Conservation (phyloP, 164 flowering plant genomes). For the Buxus sempervirens region DNA sequence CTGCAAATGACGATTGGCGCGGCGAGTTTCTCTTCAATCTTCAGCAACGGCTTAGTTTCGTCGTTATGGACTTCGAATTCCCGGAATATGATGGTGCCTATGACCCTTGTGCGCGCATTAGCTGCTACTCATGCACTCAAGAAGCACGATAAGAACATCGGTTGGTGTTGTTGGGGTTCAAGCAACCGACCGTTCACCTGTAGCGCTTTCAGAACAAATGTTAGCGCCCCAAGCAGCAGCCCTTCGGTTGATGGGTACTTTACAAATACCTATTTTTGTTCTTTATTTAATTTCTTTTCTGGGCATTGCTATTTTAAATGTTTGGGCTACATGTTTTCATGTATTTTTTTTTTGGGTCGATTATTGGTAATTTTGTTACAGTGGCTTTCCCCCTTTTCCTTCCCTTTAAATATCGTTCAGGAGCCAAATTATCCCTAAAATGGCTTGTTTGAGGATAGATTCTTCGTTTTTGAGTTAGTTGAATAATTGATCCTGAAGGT, state of each 20-base stretch:
- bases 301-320: neutral
- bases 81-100: slow-evolving; percentile 23
- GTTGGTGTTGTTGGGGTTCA: slow-evolving; percentile 10
- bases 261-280: neutral
- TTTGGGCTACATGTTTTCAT: neutral
- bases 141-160: slow-evolving; percentile 9
- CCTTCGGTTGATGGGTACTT: slow-evolving; percentile 29
- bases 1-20: slow-evolving; percentile 10
- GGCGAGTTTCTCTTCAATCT: slow-evolving; percentile 14
- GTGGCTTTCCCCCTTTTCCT: too few relatives aligned
- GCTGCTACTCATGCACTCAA: slow-evolving; percentile 18
- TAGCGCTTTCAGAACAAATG: slow-evolving; percentile 13
- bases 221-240: slow-evolving; percentile 8
- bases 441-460: neutral
- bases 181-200: slow-evolving; percentile 13
- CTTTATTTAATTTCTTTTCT: neutral
- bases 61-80: slow-evolving; percentile 21
- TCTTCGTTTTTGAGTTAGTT: neutral
- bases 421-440: neutral
- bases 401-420: too few relatives aligned
- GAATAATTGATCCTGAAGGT: neutral
- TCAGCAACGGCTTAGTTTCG: slow-evolving; percentile 19
- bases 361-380: neutral
- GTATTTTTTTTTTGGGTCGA: neutral
- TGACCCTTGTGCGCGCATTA: slow-evolving; percentile 31